phyloP scores from a whole-genome alignment of 2,329 filamentous ascomycete genomes.

The Alternaria consortialis region DNA sequence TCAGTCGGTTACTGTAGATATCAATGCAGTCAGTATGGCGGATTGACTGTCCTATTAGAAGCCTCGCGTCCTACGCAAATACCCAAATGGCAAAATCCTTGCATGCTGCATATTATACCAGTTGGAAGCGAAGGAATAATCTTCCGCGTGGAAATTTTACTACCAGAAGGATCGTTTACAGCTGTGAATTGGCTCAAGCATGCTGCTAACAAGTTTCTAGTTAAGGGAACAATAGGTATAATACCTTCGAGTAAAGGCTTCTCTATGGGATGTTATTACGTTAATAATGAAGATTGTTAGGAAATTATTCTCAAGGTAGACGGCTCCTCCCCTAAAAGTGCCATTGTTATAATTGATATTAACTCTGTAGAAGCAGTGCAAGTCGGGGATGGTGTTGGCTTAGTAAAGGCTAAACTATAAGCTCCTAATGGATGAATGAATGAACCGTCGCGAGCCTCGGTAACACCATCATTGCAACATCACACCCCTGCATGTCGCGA shows the following conservation, averaged over 20 bases:
- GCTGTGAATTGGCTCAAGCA: background rate
- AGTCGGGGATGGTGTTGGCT: too few species aligned
- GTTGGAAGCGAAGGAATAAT: background rate
- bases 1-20: background rate
- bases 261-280: background rate
- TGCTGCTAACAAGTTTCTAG: background rate
- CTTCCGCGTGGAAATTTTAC: background rate
- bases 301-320: background rate
- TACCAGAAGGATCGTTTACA: background rate
- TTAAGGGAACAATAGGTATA: background rate
- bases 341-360: too few species aligned
- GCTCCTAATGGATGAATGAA: too few species aligned
- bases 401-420: too few species aligned
- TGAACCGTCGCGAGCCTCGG: too few species aligned
- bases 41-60: too few species aligned
- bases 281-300: background rate
- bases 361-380: too few species aligned
- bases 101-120: background rate
- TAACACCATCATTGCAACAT: conserved; percentile 20
- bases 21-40: background rate
- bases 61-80: background rate
- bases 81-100: too few species aligned
- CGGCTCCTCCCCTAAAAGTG: too few species aligned
- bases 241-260: background rate
- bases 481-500: conserved; percentile 13